Percentiles rank a stretch among this genome's conserved stretches.
Evolutionary conservation across 805 yeast genomes (phyloP).

Genomic region (Myxozyma sirexii): DNA sequence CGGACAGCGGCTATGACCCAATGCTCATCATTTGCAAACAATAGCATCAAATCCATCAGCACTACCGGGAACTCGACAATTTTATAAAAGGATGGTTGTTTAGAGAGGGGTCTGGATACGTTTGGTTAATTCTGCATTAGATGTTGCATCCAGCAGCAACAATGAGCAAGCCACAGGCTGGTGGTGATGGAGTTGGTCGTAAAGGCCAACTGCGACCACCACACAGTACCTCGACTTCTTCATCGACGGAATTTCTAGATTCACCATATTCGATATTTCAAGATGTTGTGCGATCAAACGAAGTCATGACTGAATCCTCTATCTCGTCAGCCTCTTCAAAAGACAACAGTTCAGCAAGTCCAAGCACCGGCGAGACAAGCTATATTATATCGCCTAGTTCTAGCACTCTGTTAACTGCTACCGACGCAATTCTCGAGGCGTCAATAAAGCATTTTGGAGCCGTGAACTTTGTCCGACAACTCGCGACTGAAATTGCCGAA

Average conservation of each 20-base stretch:
- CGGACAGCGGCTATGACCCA: neutral
- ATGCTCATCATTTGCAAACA: neutral
- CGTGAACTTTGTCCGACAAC: conserved; percentile 48
- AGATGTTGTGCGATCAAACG: conserved; percentile 14
- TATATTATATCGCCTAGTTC: neutral
- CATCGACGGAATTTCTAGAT: conserved; percentile 14
- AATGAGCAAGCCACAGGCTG: conserved; percentile 1
- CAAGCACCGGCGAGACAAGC: neutral
- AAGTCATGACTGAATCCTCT: neutral
- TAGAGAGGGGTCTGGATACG: neutral
- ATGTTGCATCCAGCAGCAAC: conserved; percentile 8
- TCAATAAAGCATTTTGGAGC: conserved; percentile 44
- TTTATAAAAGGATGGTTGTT: neutral
- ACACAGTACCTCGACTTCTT: neutral
- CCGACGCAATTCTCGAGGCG: conserved; percentile 42
- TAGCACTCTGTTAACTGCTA: conserved; percentile 1
- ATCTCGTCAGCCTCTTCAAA: neutral
- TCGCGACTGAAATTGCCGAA: conserved; percentile 52
- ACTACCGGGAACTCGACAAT: neutral
- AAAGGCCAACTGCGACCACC: neutral
- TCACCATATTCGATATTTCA: conserved; percentile 33
- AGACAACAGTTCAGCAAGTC: neutral
- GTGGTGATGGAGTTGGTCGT: neutral
- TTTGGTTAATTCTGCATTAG: neutral
- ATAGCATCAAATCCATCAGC: neutral